These are phyloP conservation scores for Fusarium nurragi DNA, from an alignment of 2,329 filamentous ascomycete genomes.

Conservation along the genomic window DNA sequence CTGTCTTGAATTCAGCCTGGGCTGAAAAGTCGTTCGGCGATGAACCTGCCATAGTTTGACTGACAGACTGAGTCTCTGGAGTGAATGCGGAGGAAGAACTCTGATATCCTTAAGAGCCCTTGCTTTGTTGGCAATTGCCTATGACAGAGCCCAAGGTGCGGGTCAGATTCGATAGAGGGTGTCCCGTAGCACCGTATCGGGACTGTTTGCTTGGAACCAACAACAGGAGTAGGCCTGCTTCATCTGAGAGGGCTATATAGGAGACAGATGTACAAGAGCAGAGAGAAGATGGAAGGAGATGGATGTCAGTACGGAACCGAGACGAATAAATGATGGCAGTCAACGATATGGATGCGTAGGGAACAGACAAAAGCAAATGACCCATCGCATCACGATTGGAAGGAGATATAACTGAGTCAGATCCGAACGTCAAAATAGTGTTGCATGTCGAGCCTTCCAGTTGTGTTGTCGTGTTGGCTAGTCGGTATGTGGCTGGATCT, in stretches of 20 bases:
- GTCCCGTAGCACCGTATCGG: slow-evolving; percentile 4
- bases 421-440: slow-evolving; percentile 30
- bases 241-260: not conserved
- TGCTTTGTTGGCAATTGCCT: slow-evolving; percentile 8
- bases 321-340: slow-evolving; percentile 4
- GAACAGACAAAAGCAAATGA: slow-evolving; percentile 25
- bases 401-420: slow-evolving; percentile 11
- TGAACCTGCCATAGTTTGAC: slow-evolving; percentile 26
- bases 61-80: not conserved
- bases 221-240: slow-evolving; percentile 2
- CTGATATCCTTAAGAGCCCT: not conserved
- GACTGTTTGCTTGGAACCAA: slow-evolving; percentile 19
- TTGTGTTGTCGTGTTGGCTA: slow-evolving; percentile 29
- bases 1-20: not conserved
- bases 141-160: not conserved
- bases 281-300: not conserved
- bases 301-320: not conserved
- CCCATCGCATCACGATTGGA: slow-evolving; percentile 10
- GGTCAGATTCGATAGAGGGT: slow-evolving; percentile 5
- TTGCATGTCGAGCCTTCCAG: slow-evolving; percentile 2
- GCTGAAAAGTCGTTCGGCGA: slow-evolving; percentile 6
- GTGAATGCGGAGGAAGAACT: not conserved
- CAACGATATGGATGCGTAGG: slow-evolving; percentile 2
- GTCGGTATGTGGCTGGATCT: slow-evolving; percentile 41
- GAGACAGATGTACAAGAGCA: not conserved